phyloP scores from a whole-genome alignment of 2,329 filamentous ascomycete species.

The Stemphylium vesicarium region DNA sequence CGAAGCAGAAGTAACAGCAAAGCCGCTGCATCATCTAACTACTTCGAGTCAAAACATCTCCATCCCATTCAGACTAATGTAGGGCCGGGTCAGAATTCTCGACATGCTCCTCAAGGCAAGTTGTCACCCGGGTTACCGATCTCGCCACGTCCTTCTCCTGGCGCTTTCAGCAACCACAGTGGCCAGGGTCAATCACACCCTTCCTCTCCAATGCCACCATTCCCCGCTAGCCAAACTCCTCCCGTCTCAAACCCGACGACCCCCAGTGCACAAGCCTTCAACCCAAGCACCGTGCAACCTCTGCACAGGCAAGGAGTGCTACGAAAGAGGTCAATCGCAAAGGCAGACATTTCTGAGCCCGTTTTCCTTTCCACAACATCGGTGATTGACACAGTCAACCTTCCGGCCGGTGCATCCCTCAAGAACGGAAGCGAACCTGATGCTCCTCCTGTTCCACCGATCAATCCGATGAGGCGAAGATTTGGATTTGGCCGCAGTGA shows the following conservation, averaged over 20 bases:
- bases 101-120: conserved; percentile 31
- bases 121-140: conserved; percentile 43
- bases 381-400: conserved; percentile 63
- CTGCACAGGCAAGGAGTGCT: conserved; percentile 34
- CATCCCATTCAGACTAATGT: conserved; percentile 45
- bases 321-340: conserved; percentile 65
- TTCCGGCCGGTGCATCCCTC: conserved; percentile 62
- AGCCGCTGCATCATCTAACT: conserved; percentile 36
- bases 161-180: conserved; percentile 44
- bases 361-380: conserved; percentile 62
- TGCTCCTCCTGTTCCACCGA: conserved; percentile 60
- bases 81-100: conserved; percentile 28
- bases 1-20: conserved; percentile 50
- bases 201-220: conserved; percentile 55
- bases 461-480: conserved; percentile 65
- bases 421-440: conserved; percentile 55
- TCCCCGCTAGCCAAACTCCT: conserved; percentile 61
- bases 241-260: conserved; percentile 57
- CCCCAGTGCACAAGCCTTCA: conserved; percentile 47
- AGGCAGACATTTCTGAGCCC: conserved; percentile 68
- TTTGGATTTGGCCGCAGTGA: conserved; percentile 50
- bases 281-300: conserved; percentile 37
- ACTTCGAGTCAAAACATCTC: conserved; percentile 48
- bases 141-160: conserved; percentile 47
- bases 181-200: conserved; percentile 45